Conservation (phyloP, 1,284 basidiomycete species). For the Trametes pubescens region DNA sequence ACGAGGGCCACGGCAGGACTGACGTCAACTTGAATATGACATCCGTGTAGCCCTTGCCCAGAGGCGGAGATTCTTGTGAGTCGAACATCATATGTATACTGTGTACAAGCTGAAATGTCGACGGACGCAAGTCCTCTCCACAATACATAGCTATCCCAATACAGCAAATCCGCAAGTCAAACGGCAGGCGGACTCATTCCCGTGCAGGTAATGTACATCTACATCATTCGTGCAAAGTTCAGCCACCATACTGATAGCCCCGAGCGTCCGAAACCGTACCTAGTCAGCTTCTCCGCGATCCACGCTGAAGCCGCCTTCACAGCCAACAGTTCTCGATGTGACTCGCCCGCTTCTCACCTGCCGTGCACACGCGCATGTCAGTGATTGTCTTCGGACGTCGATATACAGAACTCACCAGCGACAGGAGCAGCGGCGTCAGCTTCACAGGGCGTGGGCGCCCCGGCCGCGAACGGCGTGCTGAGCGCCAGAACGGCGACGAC, state of each 20-base stretch:
- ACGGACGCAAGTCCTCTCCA: too few relatives aligned
- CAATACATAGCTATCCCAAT: too few relatives aligned
- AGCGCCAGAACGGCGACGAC: neutral
- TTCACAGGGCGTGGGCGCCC: neutral
- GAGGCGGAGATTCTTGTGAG: too few relatives aligned
- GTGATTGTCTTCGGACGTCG: neutral
- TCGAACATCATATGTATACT: too few relatives aligned
- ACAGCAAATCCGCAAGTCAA: too few relatives aligned
- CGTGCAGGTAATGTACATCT: too few relatives aligned
- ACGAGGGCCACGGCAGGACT: too few relatives aligned
- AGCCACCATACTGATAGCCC: neutral
- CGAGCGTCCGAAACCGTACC: neutral
- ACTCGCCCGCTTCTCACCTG: neutral
- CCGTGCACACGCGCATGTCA: neutral
- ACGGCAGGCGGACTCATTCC: too few relatives aligned
- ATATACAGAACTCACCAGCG: neutral
- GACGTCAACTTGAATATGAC: too few relatives aligned
- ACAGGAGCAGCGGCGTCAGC: neutral
- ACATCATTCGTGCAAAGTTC: too few relatives aligned
- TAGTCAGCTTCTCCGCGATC: neutral
- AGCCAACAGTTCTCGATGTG: constrained; percentile 11
- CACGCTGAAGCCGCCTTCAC: neutral
- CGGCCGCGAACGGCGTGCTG: neutral
- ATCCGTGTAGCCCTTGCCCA: too few relatives aligned
- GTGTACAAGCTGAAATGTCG: too few relatives aligned